Conservation (phyloP, 805 yeast genomes). For the Tetrapisispora taiwanensis region DNA sequence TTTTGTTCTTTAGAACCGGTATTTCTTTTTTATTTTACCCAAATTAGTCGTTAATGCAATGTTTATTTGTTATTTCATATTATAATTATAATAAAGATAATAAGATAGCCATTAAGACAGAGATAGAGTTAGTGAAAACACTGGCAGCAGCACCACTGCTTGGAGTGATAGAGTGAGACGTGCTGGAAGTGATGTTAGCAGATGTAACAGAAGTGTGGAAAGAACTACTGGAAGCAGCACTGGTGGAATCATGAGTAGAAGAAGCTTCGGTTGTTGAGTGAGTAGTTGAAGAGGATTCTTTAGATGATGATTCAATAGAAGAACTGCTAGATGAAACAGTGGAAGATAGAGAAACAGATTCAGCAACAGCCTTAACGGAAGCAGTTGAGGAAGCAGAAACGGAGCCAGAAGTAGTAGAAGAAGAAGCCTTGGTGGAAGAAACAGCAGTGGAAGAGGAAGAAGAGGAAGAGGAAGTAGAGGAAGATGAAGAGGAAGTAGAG, state of each 20-base stretch:
- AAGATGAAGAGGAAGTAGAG: constrained; percentile 5
- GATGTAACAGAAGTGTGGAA: background rate
- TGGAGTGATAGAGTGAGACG: background rate
- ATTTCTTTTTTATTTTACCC: background rate
- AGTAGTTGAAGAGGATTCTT: background rate
- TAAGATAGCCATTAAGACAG: background rate
- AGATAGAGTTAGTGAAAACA: background rate
- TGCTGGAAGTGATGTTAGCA: background rate
- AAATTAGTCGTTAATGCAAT: background rate
- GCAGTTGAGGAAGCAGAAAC: constrained; percentile 11
- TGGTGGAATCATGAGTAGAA: background rate
- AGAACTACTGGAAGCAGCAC: background rate
- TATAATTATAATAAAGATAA: background rate
- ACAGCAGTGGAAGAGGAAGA: constrained; percentile 1
- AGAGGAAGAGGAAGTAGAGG: constrained; percentile 6
- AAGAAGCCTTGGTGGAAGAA: constrained; percentile 6
- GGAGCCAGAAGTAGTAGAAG: constrained; percentile 6
- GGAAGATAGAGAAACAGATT: constrained; percentile 5
- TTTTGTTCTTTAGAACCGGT: too few species aligned
- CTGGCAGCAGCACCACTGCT: background rate
- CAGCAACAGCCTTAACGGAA: too few species aligned
- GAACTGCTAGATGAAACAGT: background rate
- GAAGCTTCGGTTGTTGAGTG: background rate
- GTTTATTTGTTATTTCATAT: too few species aligned
- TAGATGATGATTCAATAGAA: background rate